These are phyloP conservation scores for Fusarium neocosmosporiellum DNA, from an alignment of 2,329 filamentous ascomycete genomes.

Conservation along the genomic window DNA sequence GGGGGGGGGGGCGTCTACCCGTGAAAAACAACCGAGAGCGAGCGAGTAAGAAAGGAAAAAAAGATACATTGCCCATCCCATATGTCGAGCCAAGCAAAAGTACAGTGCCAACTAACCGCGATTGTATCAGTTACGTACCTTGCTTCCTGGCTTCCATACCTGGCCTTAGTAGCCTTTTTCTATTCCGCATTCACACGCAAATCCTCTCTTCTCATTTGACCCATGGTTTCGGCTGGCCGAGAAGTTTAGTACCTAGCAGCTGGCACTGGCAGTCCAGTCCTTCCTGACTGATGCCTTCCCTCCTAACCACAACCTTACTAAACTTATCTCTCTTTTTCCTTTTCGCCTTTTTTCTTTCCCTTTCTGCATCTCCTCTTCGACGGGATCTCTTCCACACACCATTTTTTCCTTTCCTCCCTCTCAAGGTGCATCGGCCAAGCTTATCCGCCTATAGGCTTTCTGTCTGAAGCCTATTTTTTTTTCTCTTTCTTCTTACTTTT, in stretches of 20 bases:
- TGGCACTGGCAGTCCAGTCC: neutral
- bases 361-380: conserved; percentile 13
- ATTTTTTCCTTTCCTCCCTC: neutral
- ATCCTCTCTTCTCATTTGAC: conserved; percentile 33
- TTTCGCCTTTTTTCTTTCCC: conserved; percentile 26
- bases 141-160: conserved; percentile 26
- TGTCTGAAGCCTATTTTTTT: neutral
- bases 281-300: conserved; percentile 9
- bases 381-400: neutral
- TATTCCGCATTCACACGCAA: conserved; percentile 33
- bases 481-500: neutral
- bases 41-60: conserved; percentile 12
- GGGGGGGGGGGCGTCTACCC: conserved; percentile 18
- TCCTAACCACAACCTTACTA: conserved; percentile 21
- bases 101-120: conserved; percentile 9
- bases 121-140: conserved; percentile 19
- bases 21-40: conserved; percentile 14
- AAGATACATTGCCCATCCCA: conserved; percentile 24
- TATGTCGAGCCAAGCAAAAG: conserved; percentile 6
- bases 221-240: conserved; percentile 35
- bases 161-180: conserved; percentile 31
- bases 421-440: neutral
- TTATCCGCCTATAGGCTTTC: neutral
- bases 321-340: conserved; percentile 25
- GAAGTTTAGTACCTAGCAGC: conserved; percentile 24